Evolutionary conservation across 2,329 filamentous ascomycete genomes (phyloP).

Genomic region (Colletotrichum destructivum): DNA sequence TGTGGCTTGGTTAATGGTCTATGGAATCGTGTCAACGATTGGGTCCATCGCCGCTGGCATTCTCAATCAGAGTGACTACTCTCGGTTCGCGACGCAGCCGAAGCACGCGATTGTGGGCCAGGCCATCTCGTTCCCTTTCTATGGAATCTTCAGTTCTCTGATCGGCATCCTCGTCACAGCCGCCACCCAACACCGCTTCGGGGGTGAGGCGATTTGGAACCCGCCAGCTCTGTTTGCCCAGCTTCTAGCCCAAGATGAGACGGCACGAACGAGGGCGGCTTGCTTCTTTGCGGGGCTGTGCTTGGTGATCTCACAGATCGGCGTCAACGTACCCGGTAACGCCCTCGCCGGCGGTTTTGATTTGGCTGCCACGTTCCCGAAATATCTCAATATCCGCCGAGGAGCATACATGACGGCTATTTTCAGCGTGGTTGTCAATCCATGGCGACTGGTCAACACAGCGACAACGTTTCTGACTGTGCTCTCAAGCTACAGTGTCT

Average conservation of each 20-base stretch:
- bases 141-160: constrained; percentile 53
- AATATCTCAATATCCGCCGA: constrained; percentile 56
- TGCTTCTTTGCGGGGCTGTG: constrained; percentile 57
- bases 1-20: constrained; percentile 55
- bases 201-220: constrained; percentile 55
- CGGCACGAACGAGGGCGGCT: constrained; percentile 53
- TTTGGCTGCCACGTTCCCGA: constrained; percentile 55
- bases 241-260: constrained; percentile 50
- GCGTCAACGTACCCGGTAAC: constrained; percentile 56
- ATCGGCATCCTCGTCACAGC: constrained; percentile 59
- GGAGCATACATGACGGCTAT: constrained; percentile 56
- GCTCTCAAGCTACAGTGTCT: constrained; percentile 55
- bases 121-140: constrained; percentile 53
- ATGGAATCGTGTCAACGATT: constrained; percentile 54
- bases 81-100: constrained; percentile 52
- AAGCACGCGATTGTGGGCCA: constrained; percentile 55
- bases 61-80: constrained; percentile 57
- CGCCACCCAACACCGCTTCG: constrained; percentile 55
- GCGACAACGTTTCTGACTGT: constrained; percentile 55
- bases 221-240: constrained; percentile 53
- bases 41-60: constrained; percentile 57
- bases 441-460: constrained; percentile 56
- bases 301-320: constrained; percentile 54
- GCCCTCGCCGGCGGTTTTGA: constrained; percentile 57
- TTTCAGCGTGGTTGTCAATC: constrained; percentile 55